phyloP scores from a whole-genome alignment of 768 basidiomycete genomes.

The Chalciporus piperatus region DNA sequence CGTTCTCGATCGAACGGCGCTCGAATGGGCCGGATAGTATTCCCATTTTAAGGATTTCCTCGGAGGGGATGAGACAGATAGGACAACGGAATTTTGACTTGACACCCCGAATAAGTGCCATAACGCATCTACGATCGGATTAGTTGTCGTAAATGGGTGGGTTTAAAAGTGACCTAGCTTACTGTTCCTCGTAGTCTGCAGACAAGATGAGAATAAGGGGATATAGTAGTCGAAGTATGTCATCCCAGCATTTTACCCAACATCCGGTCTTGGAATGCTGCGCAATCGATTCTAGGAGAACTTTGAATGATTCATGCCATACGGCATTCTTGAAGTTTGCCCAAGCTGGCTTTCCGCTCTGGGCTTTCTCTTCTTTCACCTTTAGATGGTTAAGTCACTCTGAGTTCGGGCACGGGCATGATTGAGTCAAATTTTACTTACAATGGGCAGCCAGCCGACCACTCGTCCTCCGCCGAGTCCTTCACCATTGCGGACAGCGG shows the following conservation, averaged over 20 bases:
- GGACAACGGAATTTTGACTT: constrained; percentile 33
- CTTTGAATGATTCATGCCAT: constrained; percentile 10
- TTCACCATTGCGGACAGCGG: constrained; percentile 31
- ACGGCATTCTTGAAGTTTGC: constrained; percentile 11
- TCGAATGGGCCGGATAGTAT: constrained; percentile 2
- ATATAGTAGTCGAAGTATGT: constrained; percentile 26
- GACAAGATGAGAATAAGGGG: constrained; percentile 33
- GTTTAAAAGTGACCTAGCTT: constrained; percentile 11
- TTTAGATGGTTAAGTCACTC: background rate
- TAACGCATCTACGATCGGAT: constrained; percentile 26
- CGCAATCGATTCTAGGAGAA: constrained; percentile 1
- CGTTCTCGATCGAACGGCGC: constrained; percentile 18
- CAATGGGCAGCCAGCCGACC: constrained; percentile 40
- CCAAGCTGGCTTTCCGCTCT: background rate
- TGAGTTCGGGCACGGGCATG: background rate
- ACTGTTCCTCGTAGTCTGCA: constrained; percentile 48
- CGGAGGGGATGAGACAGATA: constrained; percentile 33
- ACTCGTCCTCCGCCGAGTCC: constrained; percentile 34
- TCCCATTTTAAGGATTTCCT: constrained; percentile 18
- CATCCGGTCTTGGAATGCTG: constrained; percentile 2
- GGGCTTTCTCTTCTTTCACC: constrained; percentile 4
- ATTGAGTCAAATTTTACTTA: constrained; percentile 11
- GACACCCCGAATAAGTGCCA: constrained; percentile 33
- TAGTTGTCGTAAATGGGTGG: background rate
- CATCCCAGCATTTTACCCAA: constrained; percentile 30